Evolutionary conservation across 2,329 filamentous ascomycete species (phyloP), one percentile per base, ranked within the genome.

Genomic region (Escovopsis sp.): DNA sequence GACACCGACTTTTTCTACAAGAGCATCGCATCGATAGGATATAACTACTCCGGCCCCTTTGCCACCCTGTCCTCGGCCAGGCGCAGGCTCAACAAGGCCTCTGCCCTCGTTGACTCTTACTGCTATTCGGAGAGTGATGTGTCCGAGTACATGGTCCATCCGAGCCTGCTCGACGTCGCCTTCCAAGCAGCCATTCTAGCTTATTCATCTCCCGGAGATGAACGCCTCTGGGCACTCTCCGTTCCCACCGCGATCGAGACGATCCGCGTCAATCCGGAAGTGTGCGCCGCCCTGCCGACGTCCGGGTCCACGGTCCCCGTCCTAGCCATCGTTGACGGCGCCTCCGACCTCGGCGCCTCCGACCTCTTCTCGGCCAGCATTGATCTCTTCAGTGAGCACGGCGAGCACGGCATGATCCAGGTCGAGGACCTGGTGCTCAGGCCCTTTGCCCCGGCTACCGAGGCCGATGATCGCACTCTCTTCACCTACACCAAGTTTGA

Each of bases 141-240:
- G 27, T 9, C 27, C 8, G 27, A 30, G 27, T 30, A 30, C 27
- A 13, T 61, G 7, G 46, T 62, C 2, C 59, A 62, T 39, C 59
- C 60, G 0, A 49, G 40, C 2, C 43, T 45, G 12, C 51, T 64
- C 0, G 60, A 62, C 39, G 50, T 48, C 1, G 52, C 56, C 1
- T 49, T 64, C 43, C 61, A 64, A 45, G 36, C 52, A 3, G 34
- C 47, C 16, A 44, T 61, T 9, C 41, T 56, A 3, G 57, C 60
- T 7, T 54, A 48, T 41, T 46, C 49, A 15, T 48, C 43, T 14
- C 60, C 60, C 2, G 51, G 47, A 1, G 54, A 57, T 41, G 55
- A 51, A 2, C 46, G 52, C 10, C 47, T 62, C 7, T 54, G 53
- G 47, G 42, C 52, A 4, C 42, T 56, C 10, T 51, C 57, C 39